phyloP scores from a whole-genome alignment of 805 yeast genomes.

The Wickerhamomyces xylosicus region DNA sequence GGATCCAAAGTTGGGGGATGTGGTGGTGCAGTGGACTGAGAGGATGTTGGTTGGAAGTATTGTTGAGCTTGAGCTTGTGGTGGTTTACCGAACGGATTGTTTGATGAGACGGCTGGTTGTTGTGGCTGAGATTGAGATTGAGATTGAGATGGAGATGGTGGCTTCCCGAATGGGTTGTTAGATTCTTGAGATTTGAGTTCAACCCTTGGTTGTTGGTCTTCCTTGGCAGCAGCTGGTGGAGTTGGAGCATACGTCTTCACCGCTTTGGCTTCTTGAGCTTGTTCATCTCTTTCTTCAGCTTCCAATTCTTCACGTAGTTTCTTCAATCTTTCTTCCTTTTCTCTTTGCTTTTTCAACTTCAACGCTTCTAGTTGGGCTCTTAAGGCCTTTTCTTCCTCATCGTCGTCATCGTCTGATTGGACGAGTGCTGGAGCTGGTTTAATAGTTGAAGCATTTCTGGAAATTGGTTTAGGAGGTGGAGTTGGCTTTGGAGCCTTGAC shows the following conservation, averaged over 20 bases:
- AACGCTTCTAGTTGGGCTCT: slow-evolving; percentile 29
- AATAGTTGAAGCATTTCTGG: slow-evolving; percentile 1
- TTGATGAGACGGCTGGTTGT: slow-evolving; percentile 17
- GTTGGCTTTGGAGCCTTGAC: slow-evolving; percentile 6
- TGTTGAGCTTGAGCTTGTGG: slow-evolving; percentile 3
- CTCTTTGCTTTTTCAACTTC: slow-evolving; percentile 41
- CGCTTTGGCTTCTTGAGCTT: slow-evolving; percentile 23
- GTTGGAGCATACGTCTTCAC: slow-evolving; percentile 14
- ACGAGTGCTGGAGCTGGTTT: neutral
- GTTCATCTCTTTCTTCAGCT: slow-evolving; percentile 36
- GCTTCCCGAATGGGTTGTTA: slow-evolving; percentile 18
- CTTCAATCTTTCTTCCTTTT: slow-evolving; percentile 51
- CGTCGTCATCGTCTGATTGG: slow-evolving; percentile 31
- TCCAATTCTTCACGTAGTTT: slow-evolving; percentile 50
- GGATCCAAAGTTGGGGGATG: slow-evolving; percentile 32
- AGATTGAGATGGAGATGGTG: neutral
- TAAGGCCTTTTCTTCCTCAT: slow-evolving; percentile 37
- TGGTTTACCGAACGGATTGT: slow-evolving; percentile 52
- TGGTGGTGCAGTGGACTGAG: slow-evolving; percentile 4
- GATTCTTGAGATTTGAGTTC: slow-evolving; percentile 13
- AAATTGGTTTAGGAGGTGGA: slow-evolving; percentile 8
- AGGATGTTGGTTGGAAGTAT: slow-evolving; percentile 12
- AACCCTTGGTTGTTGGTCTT: neutral
- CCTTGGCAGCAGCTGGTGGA: slow-evolving; percentile 11
- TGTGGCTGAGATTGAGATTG: slow-evolving; percentile 7